Evolutionary conservation across 2,329 filamentous ascomycete genomes (phyloP).

Genomic region (Microdochium trichocladiopsis): DNA sequence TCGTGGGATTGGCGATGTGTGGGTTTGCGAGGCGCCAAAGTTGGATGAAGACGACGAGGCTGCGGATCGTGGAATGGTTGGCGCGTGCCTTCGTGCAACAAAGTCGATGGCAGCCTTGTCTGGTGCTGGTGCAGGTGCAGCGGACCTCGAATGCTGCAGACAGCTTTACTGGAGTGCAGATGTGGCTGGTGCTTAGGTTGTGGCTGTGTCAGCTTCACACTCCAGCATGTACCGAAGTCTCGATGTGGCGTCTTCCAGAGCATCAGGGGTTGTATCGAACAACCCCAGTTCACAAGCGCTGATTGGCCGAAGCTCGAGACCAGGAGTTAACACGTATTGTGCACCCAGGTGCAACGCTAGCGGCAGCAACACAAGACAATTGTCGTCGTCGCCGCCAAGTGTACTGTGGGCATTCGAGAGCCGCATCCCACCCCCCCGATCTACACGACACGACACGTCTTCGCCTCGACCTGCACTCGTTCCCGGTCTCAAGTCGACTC

Average conservation of each 20-base stretch:
- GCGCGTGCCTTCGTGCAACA: neutral
- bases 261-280: neutral
- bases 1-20: neutral
- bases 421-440: neutral
- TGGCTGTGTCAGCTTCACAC: neutral
- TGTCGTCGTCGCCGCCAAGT: neutral
- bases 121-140: neutral
- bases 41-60: neutral
- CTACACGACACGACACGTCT: neutral
- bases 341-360: neutral
- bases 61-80: neutral
- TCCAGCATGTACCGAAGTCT: neutral
- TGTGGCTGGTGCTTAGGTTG: neutral
- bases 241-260: neutral
- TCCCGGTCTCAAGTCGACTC: neutral
- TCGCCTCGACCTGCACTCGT: neutral
- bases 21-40: neutral
- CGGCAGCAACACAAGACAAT: neutral
- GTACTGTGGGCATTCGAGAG: neutral
- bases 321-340: conserved; percentile 1
- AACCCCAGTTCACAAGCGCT: neutral
- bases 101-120: conserved; percentile 1
- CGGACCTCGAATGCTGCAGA: neutral
- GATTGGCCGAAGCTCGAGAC: neutral
- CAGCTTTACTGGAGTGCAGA: neutral